Evolutionary conservation across 2,329 filamentous ascomycete species (phyloP), one percentile per base, ranked within the genome.

Genomic region (Colletotrichum eleusines): DNA sequence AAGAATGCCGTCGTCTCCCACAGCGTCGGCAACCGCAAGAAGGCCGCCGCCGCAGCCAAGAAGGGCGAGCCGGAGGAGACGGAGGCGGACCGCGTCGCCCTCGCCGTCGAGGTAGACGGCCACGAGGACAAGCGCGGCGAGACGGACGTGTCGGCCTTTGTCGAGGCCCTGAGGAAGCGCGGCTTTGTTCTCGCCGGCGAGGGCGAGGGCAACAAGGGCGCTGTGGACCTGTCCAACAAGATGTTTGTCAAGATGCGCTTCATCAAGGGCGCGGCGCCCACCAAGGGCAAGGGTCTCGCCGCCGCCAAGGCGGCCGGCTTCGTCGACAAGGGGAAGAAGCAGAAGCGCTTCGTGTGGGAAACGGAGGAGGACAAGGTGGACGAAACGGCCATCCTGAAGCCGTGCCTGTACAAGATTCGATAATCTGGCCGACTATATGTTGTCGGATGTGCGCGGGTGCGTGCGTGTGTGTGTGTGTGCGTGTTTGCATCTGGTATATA

Each of bases 221-320:
- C 91, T 0, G 86, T 97, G 12, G 94, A 99, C 82, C 84, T 97
- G 77, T 89, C 88, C 66, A 99, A 99, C 83, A 97, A 92, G 83
- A 99, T 99, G 96, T 99, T 99, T 84, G 95, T 98, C 75, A 94
- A 92, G 83, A 95, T 99, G 94, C 90, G 92, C 76, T 99, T 99
- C 81, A 85, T 95, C 76, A 99, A 98, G 84, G 90, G 88, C n/a
- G 90, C 89, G 26, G 84, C 89, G 54, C 92, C 95, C 0, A 86
- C 86, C 2, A 91, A 90, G 78, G 94, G 94, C 31, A 97, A 97
- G 83, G 89, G 92, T 74, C 89, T 85, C 18, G 85, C 82, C 64
- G 78, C 81, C 18, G 73, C 89, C 89, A 88, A 89, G 76, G 92
- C 90, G 23, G 86, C 89, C 75, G 84, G 83, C 3, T 79, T 76